phyloP scores from a whole-genome alignment of 106 monocot genomes.

The Phalaenopsis equestris region DNA sequence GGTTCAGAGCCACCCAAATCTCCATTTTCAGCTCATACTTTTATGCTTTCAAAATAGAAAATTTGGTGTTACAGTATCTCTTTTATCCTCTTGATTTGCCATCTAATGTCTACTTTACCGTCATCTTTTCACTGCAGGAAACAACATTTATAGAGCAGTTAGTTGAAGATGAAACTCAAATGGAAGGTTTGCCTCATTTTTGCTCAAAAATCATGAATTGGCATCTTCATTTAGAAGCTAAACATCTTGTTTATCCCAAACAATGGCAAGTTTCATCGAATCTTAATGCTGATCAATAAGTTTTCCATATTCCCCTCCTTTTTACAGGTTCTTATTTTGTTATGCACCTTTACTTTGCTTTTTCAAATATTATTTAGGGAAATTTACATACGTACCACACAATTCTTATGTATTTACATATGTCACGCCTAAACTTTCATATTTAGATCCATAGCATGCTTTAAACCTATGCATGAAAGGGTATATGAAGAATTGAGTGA shows the following conservation, averaged over 20 bases:
- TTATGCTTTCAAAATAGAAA: not conserved
- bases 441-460: no score
- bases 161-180: conserved; percentile 95
- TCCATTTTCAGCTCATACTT: not conserved
- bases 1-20: not conserved
- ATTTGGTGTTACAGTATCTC: not conserved
- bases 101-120: not conserved
- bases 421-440: no score
- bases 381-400: no score
- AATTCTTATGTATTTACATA: no score
- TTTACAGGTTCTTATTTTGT: not conserved
- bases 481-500: no score
- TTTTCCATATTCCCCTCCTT: conserved; percentile 1
- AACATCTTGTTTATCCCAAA: conserved; percentile 52
- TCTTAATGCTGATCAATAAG: conserved; percentile 34
- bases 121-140: conserved; percentile 44
- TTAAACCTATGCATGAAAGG: no score
- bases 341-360: not conserved
- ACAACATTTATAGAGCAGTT: conserved; percentile 95
- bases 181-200: conserved; percentile 70
- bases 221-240: conserved; percentile 79
- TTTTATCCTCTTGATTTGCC: not conserved
- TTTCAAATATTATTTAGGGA: not conserved
- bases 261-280: conserved; percentile 54
- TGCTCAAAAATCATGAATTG: conserved; percentile 87